Evolutionary conservation across 139 green algal species (phyloP), one percentile per base, ranked within the genome.

Genomic region (Tetradesmus obliquus): DNA sequence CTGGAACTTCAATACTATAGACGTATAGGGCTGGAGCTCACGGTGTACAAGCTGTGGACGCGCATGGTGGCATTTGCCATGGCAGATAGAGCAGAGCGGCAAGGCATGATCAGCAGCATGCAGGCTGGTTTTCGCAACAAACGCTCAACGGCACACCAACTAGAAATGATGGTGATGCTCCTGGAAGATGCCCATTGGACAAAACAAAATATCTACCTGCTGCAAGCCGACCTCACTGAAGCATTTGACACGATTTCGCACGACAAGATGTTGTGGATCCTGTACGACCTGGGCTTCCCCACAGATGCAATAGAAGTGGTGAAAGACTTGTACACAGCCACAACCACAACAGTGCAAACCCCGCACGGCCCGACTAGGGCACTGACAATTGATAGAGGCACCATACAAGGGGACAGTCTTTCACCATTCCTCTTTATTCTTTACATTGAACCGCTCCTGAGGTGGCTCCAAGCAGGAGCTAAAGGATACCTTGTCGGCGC

Each of bases 191-290:
- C 92, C 8, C 76, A 85, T 4, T 32, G 93, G 3, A 84, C 24
- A 1, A 2, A 82, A 0, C 60, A 90, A 22, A 62, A 94, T 57
- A n/a, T 94, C 0, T 94, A 92, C 32, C 2, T 85, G 0, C 72
- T 94, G 1, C 90, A 90, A 1, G 19, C 93, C 1, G 94, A 95
- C 82, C 93, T 93, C 84, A 92, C 86, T 6, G 88, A 86, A 55
- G 93, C 93, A 13, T 94, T 96, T 60, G 89, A 95, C 54, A 95
- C 91, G 1, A 91, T 94, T 8, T 55, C 92, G 13, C 94, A 96
- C 58, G 92, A 94, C 66, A 88, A 89, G 6, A 88, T 96, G 0
- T 66, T 96, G 0, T 69, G 72, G 24, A 92, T 94, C 3, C 90
- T 94, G 90, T 90, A 84, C 19, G 92, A 94, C 69, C 69, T 94